These are phyloP conservation scores for Saitozyma sp. DNA, from an alignment of 768 basidiomycete species.

Conservation along the genomic window DNA sequence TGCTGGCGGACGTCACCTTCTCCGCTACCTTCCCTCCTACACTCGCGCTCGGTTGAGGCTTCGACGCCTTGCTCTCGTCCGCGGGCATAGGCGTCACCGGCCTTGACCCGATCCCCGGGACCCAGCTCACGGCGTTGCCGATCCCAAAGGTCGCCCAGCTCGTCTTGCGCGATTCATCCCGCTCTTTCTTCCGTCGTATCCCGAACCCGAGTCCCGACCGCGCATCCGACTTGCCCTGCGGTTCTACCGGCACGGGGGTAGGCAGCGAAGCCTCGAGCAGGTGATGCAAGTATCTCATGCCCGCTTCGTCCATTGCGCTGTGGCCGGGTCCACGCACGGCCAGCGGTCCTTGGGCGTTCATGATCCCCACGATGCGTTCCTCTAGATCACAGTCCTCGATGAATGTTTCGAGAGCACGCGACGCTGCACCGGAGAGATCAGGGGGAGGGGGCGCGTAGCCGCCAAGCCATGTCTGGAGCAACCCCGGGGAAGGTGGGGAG, in stretches of 20 bases:
- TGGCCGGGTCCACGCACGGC: neutral
- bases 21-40: too few species aligned
- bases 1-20: too few species aligned
- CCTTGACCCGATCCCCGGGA: conserved; percentile 17
- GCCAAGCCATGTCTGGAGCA: conserved; percentile 21
- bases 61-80: neutral
- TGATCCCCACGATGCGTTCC: conserved; percentile 5
- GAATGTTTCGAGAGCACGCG: conserved; percentile 7
- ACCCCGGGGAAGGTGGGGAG: conserved; percentile 2
- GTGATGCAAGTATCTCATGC: conserved; percentile 16
- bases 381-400: conserved; percentile 1
- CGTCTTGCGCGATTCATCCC: conserved; percentile 15
- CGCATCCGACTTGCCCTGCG: conserved; percentile 5
- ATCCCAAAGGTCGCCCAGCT: conserved; percentile 27
- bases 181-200: conserved; percentile 1
- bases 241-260: conserved; percentile 1
- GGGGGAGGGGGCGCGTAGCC: conserved; percentile 10
- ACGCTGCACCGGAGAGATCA: neutral
- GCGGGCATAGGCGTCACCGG: conserved; percentile 7
- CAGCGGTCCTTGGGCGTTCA: conserved; percentile 25
- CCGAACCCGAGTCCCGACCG: conserved; percentile 22
- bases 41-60: too few species aligned
- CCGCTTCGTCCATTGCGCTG: conserved; percentile 9
- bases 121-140: conserved; percentile 18
- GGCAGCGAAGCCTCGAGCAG: conserved; percentile 25